Conservation (phyloP, 2,329 filamentous ascomycete genomes). For the Coniochaeta sp. region DNA sequence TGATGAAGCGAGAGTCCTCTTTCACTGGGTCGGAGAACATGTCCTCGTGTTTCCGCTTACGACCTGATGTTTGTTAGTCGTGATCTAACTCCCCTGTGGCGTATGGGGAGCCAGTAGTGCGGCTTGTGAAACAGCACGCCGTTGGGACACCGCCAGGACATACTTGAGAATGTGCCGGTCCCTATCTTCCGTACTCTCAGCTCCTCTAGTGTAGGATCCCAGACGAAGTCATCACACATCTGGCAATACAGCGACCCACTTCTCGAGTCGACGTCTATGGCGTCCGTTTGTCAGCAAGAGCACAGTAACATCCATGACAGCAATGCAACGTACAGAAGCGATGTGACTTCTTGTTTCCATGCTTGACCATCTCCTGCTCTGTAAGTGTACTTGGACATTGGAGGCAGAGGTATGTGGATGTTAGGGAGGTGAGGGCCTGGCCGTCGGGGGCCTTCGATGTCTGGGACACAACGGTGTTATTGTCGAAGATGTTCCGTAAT, state of each 20-base stretch:
- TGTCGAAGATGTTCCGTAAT: slow-evolving; percentile 63
- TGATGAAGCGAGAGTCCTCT: slow-evolving; percentile 71
- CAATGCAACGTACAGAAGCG: slow-evolving; percentile 55
- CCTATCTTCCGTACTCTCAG: slow-evolving; percentile 64
- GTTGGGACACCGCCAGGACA: too few relatives aligned
- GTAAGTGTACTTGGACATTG: slow-evolving; percentile 66
- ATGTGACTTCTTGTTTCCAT: slow-evolving; percentile 63
- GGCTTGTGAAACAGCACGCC: background rate
- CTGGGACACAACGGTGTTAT: slow-evolving; percentile 56
- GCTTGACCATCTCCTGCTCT: slow-evolving; percentile 57
- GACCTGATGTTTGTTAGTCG: slow-evolving; percentile 33
- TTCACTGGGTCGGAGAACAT: slow-evolving; percentile 54
- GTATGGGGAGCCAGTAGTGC: too few relatives aligned
- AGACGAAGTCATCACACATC: slow-evolving; percentile 75
- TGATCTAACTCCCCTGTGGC: too few relatives aligned
- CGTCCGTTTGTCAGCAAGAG: slow-evolving; percentile 18
- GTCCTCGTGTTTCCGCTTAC: slow-evolving; percentile 72
- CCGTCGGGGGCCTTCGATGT: slow-evolving; percentile 54
- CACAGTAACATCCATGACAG: background rate
- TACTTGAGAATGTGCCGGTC: slow-evolving; percentile 59
- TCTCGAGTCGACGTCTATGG: slow-evolving; percentile 67
- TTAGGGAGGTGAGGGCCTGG: slow-evolving; percentile 52
- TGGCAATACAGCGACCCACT: slow-evolving; percentile 72
- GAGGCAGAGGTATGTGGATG: slow-evolving; percentile 64
- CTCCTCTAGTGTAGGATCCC: slow-evolving; percentile 74